Conservation (phyloP, 2,329 filamentous ascomycete species). For the Byssochlamys sp. region DNA sequence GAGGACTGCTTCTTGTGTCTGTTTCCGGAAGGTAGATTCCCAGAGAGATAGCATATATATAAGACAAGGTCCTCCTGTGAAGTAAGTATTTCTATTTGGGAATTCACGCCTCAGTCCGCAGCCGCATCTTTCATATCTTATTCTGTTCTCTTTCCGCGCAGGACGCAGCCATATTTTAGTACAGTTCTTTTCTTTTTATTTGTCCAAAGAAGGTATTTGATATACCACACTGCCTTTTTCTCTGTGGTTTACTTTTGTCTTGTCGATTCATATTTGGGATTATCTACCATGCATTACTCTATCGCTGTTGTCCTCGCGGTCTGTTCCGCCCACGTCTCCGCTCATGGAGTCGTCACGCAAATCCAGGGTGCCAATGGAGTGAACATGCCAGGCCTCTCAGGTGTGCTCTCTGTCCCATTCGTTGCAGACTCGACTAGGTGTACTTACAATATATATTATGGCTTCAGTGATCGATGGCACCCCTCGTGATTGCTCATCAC, state of each 20-base stretch:
- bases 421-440: background rate
- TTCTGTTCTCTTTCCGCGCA: background rate
- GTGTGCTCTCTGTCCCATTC: constrained; percentile 19
- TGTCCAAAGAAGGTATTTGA: background rate
- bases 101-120: background rate
- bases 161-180: background rate
- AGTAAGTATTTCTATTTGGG: background rate
- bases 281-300: constrained; percentile 41
- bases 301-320: constrained; percentile 39
- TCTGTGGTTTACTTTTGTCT: too few relatives aligned
- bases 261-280: too few relatives aligned
- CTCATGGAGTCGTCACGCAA: constrained; percentile 50
- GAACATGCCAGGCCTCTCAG: constrained; percentile 52
- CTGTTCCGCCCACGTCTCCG: constrained; percentile 40
- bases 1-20: background rate
- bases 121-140: background rate
- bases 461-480: constrained; percentile 52
- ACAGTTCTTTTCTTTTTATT: background rate
- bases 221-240: background rate
- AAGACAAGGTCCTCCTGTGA: background rate
- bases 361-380: constrained; percentile 54
- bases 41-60: background rate
- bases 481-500: constrained; percentile 55
- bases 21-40: background rate
- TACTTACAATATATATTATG: constrained; percentile 10